Evolutionary conservation across 257 asterid genomes (phyloP).

Genomic region (Penstemon newberryi): DNA sequence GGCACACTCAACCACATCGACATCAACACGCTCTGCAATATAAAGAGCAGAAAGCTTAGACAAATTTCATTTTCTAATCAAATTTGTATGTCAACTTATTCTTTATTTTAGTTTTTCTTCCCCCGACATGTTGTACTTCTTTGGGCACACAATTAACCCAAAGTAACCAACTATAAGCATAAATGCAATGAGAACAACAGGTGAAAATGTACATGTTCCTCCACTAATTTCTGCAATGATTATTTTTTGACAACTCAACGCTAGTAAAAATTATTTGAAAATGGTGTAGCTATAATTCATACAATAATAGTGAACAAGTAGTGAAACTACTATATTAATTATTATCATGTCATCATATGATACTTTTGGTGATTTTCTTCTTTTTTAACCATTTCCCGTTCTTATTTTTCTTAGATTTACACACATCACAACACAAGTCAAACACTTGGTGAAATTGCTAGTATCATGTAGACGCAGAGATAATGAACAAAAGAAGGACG

Average conservation of each 20-base stretch:
- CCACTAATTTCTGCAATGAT: too few species aligned
- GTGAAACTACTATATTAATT: background rate
- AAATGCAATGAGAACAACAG: background rate
- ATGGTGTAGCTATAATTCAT: background rate
- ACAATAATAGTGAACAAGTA: background rate
- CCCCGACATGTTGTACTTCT: background rate
- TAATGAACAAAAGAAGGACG: background rate
- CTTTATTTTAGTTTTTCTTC: background rate
- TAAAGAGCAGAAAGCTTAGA: constrained; percentile 29
- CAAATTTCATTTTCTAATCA: background rate
- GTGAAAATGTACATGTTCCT: too few species aligned
- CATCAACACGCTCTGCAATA: constrained; percentile 84
- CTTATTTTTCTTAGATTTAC: background rate
- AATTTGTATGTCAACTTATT: too few species aligned
- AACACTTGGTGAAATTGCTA: background rate
- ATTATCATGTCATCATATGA: too few species aligned
- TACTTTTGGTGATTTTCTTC: background rate
- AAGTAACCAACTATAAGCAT: background rate
- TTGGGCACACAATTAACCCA: background rate
- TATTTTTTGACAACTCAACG: too few species aligned
- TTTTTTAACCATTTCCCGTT: background rate
- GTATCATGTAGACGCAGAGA: constrained; percentile 9
- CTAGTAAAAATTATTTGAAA: too few species aligned
- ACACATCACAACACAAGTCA: constrained; percentile 3
- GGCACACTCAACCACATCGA: constrained; percentile 78